Percentiles rank a stretch among this genome's conserved stretches.
These are phyloP conservation scores for Sclerospora graminicola DNA, from an alignment of 352 stramenopile species.

Conservation along the genomic window DNA sequence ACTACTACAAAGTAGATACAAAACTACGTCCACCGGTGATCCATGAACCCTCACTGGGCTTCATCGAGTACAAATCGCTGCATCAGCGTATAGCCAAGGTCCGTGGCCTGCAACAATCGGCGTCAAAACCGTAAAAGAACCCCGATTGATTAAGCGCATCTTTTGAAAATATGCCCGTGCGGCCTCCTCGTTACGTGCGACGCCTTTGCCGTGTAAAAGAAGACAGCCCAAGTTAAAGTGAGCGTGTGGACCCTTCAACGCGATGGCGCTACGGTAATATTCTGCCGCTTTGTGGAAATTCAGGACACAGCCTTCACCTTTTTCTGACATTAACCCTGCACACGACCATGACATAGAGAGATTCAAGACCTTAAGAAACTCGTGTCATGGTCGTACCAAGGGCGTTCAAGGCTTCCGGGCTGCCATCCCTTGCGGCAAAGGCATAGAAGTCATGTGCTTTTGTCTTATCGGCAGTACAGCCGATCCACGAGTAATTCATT, in stretches of 20 bases:
- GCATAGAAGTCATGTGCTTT: constrained; percentile 38
- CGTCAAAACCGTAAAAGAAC: constrained; percentile 1
- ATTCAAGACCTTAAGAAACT: neutral
- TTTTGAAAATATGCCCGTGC: constrained; percentile 55
- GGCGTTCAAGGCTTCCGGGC: constrained; percentile 52
- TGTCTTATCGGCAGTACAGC: constrained; percentile 40
- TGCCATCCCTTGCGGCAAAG: no score
- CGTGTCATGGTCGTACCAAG: no score
- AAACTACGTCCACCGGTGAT: neutral
- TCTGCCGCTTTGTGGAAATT: constrained; percentile 37
- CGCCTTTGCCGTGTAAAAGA: constrained; percentile 45
- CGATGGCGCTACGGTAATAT: constrained; percentile 44
- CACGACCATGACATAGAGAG: no score
- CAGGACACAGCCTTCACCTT: no score
- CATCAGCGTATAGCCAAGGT: constrained; percentile 49
- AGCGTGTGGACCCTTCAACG: constrained; percentile 24
- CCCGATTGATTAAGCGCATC: constrained; percentile 10
- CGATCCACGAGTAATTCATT: no score
- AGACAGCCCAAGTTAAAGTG: no score
- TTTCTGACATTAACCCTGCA: no score
- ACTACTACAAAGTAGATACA: neutral
- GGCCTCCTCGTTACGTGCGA: constrained; percentile 38
- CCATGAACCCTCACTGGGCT: constrained; percentile 2
- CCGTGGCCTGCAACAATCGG: constrained; percentile 21
- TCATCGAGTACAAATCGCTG: constrained; percentile 35